Evolutionary conservation across 2,329 filamentous ascomycete species (phyloP).

Genomic region (Thielaviopsis euricoi): DNA sequence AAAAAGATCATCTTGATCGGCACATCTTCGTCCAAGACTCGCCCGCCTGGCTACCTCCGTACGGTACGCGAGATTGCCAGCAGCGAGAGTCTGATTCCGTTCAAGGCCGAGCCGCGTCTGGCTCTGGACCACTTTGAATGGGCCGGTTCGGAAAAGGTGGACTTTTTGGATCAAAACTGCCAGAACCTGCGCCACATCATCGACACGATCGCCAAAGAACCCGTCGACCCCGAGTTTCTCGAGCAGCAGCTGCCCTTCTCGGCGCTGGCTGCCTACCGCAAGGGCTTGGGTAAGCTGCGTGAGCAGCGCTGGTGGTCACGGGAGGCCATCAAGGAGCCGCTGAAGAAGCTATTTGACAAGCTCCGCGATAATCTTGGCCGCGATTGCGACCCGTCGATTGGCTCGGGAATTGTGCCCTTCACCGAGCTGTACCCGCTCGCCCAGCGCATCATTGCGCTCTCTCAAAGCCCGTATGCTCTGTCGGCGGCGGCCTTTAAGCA

Average conservation of each 20-base stretch:
- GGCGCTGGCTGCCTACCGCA: slow-evolving; percentile 2
- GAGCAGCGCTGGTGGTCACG: slow-evolving; percentile 11
- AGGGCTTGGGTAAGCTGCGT: not conserved
- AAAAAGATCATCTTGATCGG: slow-evolving; percentile 63
- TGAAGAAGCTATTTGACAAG: slow-evolving; percentile 9
- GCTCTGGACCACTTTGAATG: slow-evolving; percentile 10
- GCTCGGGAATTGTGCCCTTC: slow-evolving; percentile 17
- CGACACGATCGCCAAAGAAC: slow-evolving; percentile 3
- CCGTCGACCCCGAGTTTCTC: slow-evolving; percentile 16
- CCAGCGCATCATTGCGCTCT: slow-evolving; percentile 6
- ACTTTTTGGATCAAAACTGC: slow-evolving; percentile 11
- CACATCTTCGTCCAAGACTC: slow-evolving; percentile 46
- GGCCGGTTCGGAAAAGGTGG: slow-evolving; percentile 10
- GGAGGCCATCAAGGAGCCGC: slow-evolving; percentile 9
- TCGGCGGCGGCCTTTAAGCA: slow-evolving; percentile 2
- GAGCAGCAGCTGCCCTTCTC: slow-evolving; percentile 15
- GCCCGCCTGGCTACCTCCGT: slow-evolving; percentile 25
- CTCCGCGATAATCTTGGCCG: slow-evolving; percentile 8
- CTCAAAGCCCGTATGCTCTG: slow-evolving; percentile 6
- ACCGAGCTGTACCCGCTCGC: slow-evolving; percentile 10
- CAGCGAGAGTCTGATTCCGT: slow-evolving; percentile 23
- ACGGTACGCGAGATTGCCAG: slow-evolving; percentile 24
- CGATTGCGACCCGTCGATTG: slow-evolving; percentile 14
- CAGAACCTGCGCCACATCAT: slow-evolving; percentile 7
- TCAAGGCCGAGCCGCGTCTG: slow-evolving; percentile 13